These are phyloP conservation scores for Spiromastix sp. DNA, from an alignment of 2,329 filamentous ascomycete genomes.

Conservation along the genomic window DNA sequence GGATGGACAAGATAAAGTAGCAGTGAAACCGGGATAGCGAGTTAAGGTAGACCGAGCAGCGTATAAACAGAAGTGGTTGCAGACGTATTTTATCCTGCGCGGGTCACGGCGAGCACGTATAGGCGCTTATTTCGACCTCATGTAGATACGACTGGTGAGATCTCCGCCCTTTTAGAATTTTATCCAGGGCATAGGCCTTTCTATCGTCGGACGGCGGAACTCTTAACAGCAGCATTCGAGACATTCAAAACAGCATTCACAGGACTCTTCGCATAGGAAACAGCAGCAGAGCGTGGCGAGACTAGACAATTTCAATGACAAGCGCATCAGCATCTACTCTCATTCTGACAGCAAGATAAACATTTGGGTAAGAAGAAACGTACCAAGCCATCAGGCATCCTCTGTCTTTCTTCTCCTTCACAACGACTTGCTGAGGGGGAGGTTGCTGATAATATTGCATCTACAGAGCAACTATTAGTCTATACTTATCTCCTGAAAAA, in stretches of 20 bases:
- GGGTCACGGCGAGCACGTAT: no score
- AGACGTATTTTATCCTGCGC: no score
- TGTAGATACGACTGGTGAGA: no score
- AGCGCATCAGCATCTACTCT: slow-evolving; percentile 1
- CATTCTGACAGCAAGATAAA: neutral
- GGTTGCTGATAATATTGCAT: slow-evolving; percentile 43
- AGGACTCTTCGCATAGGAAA: slow-evolving; percentile 54
- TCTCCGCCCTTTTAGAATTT: no score
- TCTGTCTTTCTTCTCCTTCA: slow-evolving; percentile 37
- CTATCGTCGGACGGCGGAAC: no score
- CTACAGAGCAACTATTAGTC: slow-evolving; percentile 11
- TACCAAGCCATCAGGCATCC: slow-evolving; percentile 45
- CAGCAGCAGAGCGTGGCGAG: slow-evolving; percentile 51
- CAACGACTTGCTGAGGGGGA: slow-evolving; percentile 22
- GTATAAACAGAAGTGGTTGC: no score
- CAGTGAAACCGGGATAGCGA: no score
- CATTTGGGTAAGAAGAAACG: slow-evolving; percentile 11
- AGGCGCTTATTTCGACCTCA: no score
- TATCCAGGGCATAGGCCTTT: no score
- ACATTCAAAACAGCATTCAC: slow-evolving; percentile 55
- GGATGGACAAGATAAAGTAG: no score
- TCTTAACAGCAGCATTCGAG: slow-evolving; percentile 40
- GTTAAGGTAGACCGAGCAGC: no score
- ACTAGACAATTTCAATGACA: slow-evolving; percentile 20
- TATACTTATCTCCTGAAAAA: neutral